Conservation (phyloP, 768 basidiomycete genomes). For the Jaapia argillacea region DNA sequence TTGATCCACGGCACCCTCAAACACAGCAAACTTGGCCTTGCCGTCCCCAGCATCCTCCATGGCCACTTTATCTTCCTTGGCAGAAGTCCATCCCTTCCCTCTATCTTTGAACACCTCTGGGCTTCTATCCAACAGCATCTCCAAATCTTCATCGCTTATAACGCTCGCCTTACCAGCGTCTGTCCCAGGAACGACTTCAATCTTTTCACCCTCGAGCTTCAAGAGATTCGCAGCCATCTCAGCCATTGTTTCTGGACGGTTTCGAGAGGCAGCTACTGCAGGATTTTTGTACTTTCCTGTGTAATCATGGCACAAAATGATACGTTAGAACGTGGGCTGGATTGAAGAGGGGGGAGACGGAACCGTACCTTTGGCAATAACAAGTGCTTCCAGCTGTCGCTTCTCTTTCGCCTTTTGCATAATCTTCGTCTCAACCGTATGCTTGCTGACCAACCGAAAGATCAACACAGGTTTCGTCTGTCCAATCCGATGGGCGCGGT, state of each 20-base stretch:
- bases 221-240: slow-evolving; percentile 70
- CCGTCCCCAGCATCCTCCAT: slow-evolving; percentile 8
- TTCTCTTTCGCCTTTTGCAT: slow-evolving; percentile 83
- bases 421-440: slow-evolving; percentile 89
- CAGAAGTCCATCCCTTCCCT: slow-evolving; percentile 66
- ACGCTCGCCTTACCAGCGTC: slow-evolving; percentile 61
- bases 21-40: slow-evolving; percentile 65
- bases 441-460: slow-evolving; percentile 76
- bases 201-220: slow-evolving; percentile 79
- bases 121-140: slow-evolving; percentile 70
- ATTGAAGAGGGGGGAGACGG: slow-evolving; percentile 1
- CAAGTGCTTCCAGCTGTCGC: slow-evolving; percentile 85
- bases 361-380: slow-evolving; percentile 78
- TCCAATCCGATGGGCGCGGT: slow-evolving; percentile 92
- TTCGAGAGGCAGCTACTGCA: slow-evolving; percentile 35
- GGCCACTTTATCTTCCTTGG: not conserved
- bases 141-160: slow-evolving; percentile 74
- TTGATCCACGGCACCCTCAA: slow-evolving; percentile 51
- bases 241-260: slow-evolving; percentile 56
- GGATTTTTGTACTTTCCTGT: slow-evolving; percentile 83
- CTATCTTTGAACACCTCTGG: slow-evolving; percentile 64
- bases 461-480: slow-evolving; percentile 87
- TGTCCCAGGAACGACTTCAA: slow-evolving; percentile 73
- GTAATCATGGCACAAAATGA: not conserved
- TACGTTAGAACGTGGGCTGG: not conserved